Percentiles rank a stretch among this genome's conserved stretches.
phyloP scores from a whole-genome alignment of 2,329 filamentous ascomycete species.

The Ophiosphaerella narmari region DNA sequence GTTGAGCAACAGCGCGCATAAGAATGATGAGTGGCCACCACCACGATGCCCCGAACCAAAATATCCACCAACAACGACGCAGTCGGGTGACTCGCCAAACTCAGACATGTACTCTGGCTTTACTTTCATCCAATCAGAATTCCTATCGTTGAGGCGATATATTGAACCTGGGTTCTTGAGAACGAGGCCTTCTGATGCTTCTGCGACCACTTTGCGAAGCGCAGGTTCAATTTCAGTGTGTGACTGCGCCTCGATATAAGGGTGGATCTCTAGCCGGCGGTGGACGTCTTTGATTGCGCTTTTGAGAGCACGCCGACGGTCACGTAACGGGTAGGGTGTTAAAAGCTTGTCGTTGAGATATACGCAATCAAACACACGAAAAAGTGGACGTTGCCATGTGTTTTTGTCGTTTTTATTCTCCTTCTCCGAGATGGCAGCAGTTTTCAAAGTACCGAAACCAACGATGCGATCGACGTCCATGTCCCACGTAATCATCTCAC shows the following conservation, averaged over 20 bases:
- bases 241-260: slow-evolving; percentile 67
- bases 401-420: slow-evolving; percentile 65
- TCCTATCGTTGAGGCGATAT: slow-evolving; percentile 86
- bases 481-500: slow-evolving; percentile 99
- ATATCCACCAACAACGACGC: slow-evolving; percentile 87
- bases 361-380: slow-evolving; percentile 87
- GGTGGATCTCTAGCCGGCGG: slow-evolving; percentile 82
- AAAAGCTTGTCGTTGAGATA: slow-evolving; percentile 82
- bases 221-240: slow-evolving; percentile 76
- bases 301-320: slow-evolving; percentile 76
- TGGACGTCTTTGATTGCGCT: slow-evolving; percentile 71
- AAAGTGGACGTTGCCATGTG: slow-evolving; percentile 74
- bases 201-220: slow-evolving; percentile 81
- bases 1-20: slow-evolving; percentile 84
- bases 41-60: slow-evolving; percentile 87
- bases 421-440: slow-evolving; percentile 80
- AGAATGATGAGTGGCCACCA: slow-evolving; percentile 79
- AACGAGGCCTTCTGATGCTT: slow-evolving; percentile 87
- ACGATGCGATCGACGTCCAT: slow-evolving; percentile 82
- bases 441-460: slow-evolving; percentile 91
- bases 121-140: slow-evolving; percentile 97
- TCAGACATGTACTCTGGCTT: slow-evolving; percentile 99
- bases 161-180: slow-evolving; percentile 89
- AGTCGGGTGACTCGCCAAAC: slow-evolving; percentile 91
- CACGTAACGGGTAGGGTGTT: slow-evolving; percentile 80